Conservation (phyloP, 1,139 yeast species). For the Kazachstania sp. region DNA sequence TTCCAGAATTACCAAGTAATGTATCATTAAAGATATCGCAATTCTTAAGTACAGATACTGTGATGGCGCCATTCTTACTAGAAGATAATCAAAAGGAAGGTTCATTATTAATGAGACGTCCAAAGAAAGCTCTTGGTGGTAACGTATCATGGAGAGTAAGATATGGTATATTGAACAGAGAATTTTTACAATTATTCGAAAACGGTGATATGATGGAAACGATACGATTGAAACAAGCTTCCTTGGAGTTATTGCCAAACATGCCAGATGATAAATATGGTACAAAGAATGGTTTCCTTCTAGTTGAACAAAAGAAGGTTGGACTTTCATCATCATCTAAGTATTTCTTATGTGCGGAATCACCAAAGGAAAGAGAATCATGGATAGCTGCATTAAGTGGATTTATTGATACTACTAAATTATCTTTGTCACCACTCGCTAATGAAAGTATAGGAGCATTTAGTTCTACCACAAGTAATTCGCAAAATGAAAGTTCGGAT, state of each 20-base stretch:
- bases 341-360: slow-evolving; percentile 76
- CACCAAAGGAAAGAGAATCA: slow-evolving; percentile 66
- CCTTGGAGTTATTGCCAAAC: slow-evolving; percentile 59
- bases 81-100: slow-evolving; percentile 59
- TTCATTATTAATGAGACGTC: slow-evolving; percentile 49
- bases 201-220: slow-evolving; percentile 48
- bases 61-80: slow-evolving; percentile 51
- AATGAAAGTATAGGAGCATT: not conserved
- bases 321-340: slow-evolving; percentile 49
- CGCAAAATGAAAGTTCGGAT: slow-evolving; percentile 6
- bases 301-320: slow-evolving; percentile 56
- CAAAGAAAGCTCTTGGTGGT: slow-evolving; percentile 44
- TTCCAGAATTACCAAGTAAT: slow-evolving; percentile 52
- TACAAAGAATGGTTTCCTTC: slow-evolving; percentile 66
- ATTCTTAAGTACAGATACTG: slow-evolving; percentile 61
- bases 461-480: not conserved
- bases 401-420: slow-evolving; percentile 26
- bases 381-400: slow-evolving; percentile 64
- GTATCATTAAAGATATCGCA: slow-evolving; percentile 50
- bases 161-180: slow-evolving; percentile 66
- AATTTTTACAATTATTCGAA: slow-evolving; percentile 53
- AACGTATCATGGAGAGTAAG: slow-evolving; percentile 61
- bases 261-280: slow-evolving; percentile 61
- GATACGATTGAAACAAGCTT: slow-evolving; percentile 49
- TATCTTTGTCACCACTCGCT: not conserved